Percentiles rank a stretch among this genome's conserved stretches.
Conservation (phyloP, 225 moss, liverwort and hornwort genomes). For the Takakia lepidozioides region DNA sequence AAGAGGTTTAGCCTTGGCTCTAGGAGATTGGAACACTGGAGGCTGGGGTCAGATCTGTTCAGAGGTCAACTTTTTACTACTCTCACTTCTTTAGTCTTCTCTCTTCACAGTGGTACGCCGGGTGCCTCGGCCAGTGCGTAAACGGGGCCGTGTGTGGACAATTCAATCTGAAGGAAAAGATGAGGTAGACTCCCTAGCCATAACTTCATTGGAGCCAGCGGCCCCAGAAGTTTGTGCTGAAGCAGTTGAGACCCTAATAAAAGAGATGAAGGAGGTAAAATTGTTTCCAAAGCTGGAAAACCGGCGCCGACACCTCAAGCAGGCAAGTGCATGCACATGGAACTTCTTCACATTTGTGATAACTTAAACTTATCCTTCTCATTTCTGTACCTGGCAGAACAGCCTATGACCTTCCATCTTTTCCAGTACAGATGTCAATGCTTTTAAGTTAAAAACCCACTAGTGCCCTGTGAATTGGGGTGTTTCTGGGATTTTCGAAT, state of each 20-base stretch:
- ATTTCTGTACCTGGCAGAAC: background rate
- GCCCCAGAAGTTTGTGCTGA: constrained; percentile 8
- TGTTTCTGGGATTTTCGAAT: no score
- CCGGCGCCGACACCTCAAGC: constrained; percentile 54
- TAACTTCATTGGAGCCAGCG: no score
- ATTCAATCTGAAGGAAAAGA: constrained; percentile 15
- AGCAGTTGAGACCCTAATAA: constrained; percentile 25
- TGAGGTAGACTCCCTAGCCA: no score
- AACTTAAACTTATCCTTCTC: background rate
- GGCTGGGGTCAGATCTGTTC: no score
- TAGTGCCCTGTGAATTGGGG: no score
- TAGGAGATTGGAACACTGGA: no score
- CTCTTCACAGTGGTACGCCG: constrained; percentile 40
- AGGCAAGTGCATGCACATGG: constrained; percentile 15
- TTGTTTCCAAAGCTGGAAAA: constrained; percentile 59
- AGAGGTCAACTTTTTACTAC: no score
- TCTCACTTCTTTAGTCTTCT: no score
- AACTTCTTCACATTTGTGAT: background rate
- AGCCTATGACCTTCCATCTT: no score
- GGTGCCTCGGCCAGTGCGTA: constrained; percentile 57
- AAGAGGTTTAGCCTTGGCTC: no score
- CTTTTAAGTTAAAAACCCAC: no score
- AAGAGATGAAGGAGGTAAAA: constrained; percentile 43
- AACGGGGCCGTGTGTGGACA: constrained; percentile 31
- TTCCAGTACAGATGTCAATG: no score